Percentiles rank a stretch among this genome's conserved stretches.
Evolutionary conservation across 1,284 basidiomycete species (phyloP).

Genomic region (Fomitopsis schrenkii): DNA sequence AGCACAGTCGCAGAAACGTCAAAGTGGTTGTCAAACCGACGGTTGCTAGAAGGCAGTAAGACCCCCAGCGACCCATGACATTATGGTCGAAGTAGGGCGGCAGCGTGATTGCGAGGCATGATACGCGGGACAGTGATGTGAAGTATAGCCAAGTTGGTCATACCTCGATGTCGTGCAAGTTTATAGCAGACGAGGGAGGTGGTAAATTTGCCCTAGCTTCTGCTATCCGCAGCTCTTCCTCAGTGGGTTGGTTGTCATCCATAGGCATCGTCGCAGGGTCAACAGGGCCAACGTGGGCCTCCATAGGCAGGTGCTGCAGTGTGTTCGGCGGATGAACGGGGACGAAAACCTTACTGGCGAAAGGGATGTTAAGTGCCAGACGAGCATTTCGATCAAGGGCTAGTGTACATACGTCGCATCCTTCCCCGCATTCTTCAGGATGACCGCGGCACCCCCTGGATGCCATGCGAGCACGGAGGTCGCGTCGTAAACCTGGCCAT

Average conservation of each 20-base stretch:
- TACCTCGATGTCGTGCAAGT: slow-evolving; percentile 43
- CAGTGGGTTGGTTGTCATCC: slow-evolving; percentile 27
- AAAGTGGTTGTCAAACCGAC: too few relatives aligned
- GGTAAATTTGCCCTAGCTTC: slow-evolving; percentile 38
- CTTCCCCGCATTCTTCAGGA: slow-evolving; percentile 47
- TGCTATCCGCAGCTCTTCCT: slow-evolving; percentile 39
- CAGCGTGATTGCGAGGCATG: too few relatives aligned
- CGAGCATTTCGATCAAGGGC: too few relatives aligned
- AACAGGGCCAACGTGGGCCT: slow-evolving; percentile 39
- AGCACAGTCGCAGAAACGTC: too few relatives aligned
- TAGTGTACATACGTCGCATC: slow-evolving; percentile 44
- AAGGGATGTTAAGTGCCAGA: too few relatives aligned
- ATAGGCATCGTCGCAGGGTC: slow-evolving; percentile 40
- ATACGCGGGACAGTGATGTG: too few relatives aligned
- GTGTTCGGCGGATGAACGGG: slow-evolving; percentile 34
- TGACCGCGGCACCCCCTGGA: slow-evolving; percentile 46
- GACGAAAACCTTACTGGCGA: slow-evolving; percentile 28
- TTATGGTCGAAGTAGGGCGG: too few relatives aligned
- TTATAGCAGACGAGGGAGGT: slow-evolving; percentile 36
- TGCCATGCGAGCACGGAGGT: slow-evolving; percentile 48
- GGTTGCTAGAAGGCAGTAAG: too few relatives aligned
- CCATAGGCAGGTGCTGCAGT: slow-evolving; percentile 26
- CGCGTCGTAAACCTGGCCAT: slow-evolving; percentile 37
- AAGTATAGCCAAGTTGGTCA: not conserved
- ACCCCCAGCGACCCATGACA: too few relatives aligned